These are phyloP conservation scores for Aegilops umbellulata DNA, from an alignment of 176 grass and related monocot species.

Conservation along the genomic window DNA sequence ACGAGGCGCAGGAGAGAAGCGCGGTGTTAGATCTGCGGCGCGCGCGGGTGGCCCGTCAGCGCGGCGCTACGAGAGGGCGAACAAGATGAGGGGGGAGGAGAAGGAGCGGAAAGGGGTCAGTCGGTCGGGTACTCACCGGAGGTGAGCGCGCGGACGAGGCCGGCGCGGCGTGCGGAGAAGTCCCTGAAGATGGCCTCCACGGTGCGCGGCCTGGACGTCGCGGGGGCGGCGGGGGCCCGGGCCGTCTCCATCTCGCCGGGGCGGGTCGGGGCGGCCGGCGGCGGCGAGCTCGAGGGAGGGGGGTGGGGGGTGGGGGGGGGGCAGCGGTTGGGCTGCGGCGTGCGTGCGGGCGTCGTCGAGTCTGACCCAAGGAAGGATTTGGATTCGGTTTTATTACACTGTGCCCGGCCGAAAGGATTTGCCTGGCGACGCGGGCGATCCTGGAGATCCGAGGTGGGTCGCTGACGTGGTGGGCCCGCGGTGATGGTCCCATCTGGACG, in stretches of 20 bases:
- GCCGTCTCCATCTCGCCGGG: slow-evolving; percentile 36
- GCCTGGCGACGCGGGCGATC: not conserved
- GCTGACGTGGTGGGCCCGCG: not conserved
- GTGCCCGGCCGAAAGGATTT: slow-evolving; percentile 9
- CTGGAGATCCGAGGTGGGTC: fast-evolving
- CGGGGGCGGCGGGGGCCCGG: not conserved
- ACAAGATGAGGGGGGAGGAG: not conserved
- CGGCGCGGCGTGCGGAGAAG: slow-evolving; percentile 55
- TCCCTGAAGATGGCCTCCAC: slow-evolving; percentile 84
- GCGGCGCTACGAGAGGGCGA: not conserved
- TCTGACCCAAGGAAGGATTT: slow-evolving; percentile 23
- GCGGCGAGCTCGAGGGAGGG: not conserved
- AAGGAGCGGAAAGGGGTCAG: not conserved
- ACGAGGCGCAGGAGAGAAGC: not conserved
- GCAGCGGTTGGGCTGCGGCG: not conserved
- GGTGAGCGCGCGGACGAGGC: slow-evolving; percentile 71
- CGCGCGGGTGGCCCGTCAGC: not conserved
- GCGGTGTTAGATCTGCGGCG: slow-evolving; percentile 37
- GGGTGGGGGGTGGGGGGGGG: not conserved
- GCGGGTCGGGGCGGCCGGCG: not conserved
- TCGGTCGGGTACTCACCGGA: slow-evolving; percentile 36
- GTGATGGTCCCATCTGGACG: not conserved
- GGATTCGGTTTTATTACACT: slow-evolving; percentile 37
- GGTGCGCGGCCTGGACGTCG: slow-evolving; percentile 46
- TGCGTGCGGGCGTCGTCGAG: slow-evolving; percentile 20